phyloP scores from a whole-genome alignment of 345 rosid genomes.

The Turritis glabra region DNA sequence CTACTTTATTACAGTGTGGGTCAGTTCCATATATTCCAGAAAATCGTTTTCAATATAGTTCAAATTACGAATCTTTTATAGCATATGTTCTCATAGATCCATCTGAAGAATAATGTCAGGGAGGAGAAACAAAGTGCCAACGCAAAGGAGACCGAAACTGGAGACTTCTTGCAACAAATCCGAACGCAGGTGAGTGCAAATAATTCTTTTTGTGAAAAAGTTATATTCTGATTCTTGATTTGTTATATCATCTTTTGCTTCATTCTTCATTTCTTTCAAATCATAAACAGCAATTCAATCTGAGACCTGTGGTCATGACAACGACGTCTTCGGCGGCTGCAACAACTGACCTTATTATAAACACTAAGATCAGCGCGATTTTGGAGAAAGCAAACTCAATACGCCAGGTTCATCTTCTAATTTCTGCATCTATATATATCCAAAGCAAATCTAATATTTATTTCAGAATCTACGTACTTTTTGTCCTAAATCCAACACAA shows the following conservation, averaged over 20 bases:
- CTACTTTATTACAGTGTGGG: neutral
- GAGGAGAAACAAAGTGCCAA: slow-evolving; percentile 45
- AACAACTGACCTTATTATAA: slow-evolving; percentile 48
- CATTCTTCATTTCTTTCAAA: slow-evolving; percentile 12
- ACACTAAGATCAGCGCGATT: slow-evolving; percentile 70
- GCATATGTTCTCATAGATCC: slow-evolving; percentile 41
- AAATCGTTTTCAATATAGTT: slow-evolving; percentile 9
- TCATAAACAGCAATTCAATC: slow-evolving; percentile 64
- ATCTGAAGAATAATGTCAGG: slow-evolving; percentile 48
- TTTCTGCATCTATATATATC: neutral
- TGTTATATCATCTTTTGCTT: neutral
- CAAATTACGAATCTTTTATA: slow-evolving; percentile 7
- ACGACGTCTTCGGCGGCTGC: slow-evolving; percentile 48
- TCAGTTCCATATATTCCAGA: slow-evolving; percentile 14
- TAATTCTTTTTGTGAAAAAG: neutral
- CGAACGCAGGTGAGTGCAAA: slow-evolving; percentile 72
- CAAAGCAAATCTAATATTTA: neutral
- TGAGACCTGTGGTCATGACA: slow-evolving; percentile 55
- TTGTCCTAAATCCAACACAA: slow-evolving; percentile 3
- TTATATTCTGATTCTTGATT: slow-evolving; percentile 24
- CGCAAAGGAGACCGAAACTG: slow-evolving; percentile 59
- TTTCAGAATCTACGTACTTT: slow-evolving; percentile 5
- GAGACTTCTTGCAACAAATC: slow-evolving; percentile 81
- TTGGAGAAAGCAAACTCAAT: slow-evolving; percentile 95
- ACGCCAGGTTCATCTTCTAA: slow-evolving; percentile 63